These are phyloP conservation scores for Ogataea allantospora DNA, from an alignment of 805 yeast species.

Conservation along the genomic window DNA sequence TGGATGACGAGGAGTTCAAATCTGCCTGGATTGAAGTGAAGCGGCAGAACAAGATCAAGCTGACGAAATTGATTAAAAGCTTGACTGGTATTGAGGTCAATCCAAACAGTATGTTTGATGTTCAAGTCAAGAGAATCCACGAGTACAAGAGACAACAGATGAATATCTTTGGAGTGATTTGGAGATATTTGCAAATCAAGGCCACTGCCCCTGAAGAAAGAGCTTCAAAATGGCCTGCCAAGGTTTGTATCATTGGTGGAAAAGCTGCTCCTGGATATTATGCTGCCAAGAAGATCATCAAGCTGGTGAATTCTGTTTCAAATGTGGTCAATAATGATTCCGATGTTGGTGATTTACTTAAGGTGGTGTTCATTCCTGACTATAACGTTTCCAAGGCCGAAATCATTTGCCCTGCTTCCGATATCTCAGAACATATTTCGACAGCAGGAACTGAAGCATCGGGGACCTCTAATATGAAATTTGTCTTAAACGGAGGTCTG, in stretches of 20 bases:
- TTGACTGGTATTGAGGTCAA: constrained; percentile 64
- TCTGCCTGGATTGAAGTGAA: constrained; percentile 71
- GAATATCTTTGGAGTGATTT: constrained; percentile 85
- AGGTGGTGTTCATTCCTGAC: constrained; percentile 87
- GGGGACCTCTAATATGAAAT: constrained; percentile 95
- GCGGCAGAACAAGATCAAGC: constrained; percentile 60
- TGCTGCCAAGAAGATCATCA: constrained; percentile 89
- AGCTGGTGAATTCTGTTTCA: constrained; percentile 77
- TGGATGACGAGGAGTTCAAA: constrained; percentile 69
- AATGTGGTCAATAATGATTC: constrained; percentile 76
- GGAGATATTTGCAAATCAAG: constrained; percentile 78
- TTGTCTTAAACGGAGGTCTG: constrained; percentile 89
- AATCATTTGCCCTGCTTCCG: constrained; percentile 85
- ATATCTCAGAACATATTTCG: constrained; percentile 88
- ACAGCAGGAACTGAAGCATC: constrained; percentile 98
- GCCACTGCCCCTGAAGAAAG: constrained; percentile 62
- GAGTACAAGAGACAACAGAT: constrained; percentile 95
- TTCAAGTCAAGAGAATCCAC: constrained; percentile 93
- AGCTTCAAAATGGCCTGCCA: constrained; percentile 59
- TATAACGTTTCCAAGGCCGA: constrained; percentile 95
- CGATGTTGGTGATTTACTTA: constrained; percentile 70
- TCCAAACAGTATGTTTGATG: constrained; percentile 75
- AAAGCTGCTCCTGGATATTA: constrained; percentile 98
- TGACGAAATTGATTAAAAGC: constrained; percentile 64
- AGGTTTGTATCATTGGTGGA: constrained; percentile 85